Evolutionary conservation across 1,139 yeast genomes (phyloP).

Genomic region (Arxiozyma telluris): DNA sequence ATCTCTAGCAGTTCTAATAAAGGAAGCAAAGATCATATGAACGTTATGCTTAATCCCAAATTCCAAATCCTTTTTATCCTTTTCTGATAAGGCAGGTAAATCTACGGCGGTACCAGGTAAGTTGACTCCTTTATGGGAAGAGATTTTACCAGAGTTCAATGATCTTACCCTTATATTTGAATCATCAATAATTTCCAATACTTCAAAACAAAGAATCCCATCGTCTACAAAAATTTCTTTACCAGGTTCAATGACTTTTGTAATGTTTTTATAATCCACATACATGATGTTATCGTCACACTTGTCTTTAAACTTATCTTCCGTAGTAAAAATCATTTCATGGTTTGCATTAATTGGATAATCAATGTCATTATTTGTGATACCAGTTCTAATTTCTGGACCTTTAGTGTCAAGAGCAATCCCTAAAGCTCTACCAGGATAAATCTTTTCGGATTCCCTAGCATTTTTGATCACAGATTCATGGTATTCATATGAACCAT

Average conservation of each 20-base stretch:
- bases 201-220: conserved; percentile 94
- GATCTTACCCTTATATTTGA: conserved; percentile 77
- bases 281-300: conserved; percentile 76
- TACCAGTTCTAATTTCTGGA: conserved; percentile 98
- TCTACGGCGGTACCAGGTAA: conserved; percentile 98
- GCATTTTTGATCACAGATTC: conserved; percentile 94
- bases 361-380: conserved; percentile 69
- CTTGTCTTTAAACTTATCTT: conserved; percentile 59
- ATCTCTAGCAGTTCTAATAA: conserved; percentile 90
- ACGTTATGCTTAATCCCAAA: conserved; percentile 96
- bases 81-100: conserved; percentile 93
- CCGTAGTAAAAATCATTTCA: conserved; percentile 88
- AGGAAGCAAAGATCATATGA: conserved; percentile 96
- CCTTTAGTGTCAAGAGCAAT: conserved; percentile 99
- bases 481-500: conserved; percentile 95
- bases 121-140: conserved; percentile 97
- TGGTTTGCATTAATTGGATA: conserved; percentile 76
- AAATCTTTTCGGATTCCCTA: conserved; percentile 80
- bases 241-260: conserved; percentile 83
- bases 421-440: conserved; percentile 93
- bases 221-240: conserved; percentile 89
- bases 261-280: conserved; percentile 90
- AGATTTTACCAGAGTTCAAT: conserved; percentile 87
- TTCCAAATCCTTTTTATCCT: conserved; percentile 80
- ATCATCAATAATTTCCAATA: conserved; percentile 67